These are phyloP conservation scores for Aspergillus calidoustus DNA, from an alignment of 2,329 filamentous ascomycete species.

Conservation along the genomic window DNA sequence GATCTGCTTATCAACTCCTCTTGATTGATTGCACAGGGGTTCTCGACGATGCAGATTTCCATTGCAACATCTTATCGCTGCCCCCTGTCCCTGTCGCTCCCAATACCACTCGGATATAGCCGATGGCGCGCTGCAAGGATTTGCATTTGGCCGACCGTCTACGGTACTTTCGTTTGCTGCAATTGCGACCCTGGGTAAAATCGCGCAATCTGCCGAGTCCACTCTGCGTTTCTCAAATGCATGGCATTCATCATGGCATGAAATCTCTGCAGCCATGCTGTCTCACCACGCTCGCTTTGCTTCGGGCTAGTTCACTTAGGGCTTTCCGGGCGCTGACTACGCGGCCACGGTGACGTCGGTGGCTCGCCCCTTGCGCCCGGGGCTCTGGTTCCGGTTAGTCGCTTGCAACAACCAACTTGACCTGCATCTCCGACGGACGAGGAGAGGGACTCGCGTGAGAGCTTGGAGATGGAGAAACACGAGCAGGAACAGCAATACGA, in stretches of 20 bases:
- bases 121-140: neutral
- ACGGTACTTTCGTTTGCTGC: neutral
- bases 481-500: neutral
- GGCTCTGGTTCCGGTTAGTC: neutral
- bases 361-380: neutral
- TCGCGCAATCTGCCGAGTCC: neutral
- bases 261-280: neutral
- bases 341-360: neutral
- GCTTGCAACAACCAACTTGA: neutral
- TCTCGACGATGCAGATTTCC: neutral
- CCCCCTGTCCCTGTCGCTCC: neutral
- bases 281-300: neutral
- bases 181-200: neutral
- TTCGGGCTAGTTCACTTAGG: neutral
- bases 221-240: neutral
- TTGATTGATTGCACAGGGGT: neutral
- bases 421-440: too few relatives aligned
- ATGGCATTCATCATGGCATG: neutral
- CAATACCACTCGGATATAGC: neutral
- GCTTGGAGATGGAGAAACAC: neutral
- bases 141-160: neutral
- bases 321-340: neutral
- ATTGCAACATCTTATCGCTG: neutral
- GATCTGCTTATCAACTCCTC: neutral
- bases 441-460: neutral